Conservation (phyloP, 2,329 filamentous ascomycete genomes). For the Xylaria multiplex region DNA sequence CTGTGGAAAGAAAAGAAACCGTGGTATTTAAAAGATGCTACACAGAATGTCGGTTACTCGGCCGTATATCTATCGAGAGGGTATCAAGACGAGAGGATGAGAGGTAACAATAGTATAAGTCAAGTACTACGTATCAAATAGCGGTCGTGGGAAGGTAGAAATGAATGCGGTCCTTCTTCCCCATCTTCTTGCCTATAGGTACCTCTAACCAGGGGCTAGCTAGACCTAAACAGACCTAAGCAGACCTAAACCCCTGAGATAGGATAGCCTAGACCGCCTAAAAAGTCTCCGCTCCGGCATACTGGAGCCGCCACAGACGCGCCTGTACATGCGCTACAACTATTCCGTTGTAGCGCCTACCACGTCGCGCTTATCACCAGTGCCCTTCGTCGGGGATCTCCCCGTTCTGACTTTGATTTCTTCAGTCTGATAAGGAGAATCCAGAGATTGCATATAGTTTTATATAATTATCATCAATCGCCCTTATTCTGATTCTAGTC, state of each 20-base stretch:
- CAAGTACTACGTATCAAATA: neutral
- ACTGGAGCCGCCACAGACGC: slow-evolving; percentile 27
- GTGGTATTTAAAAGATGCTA: neutral
- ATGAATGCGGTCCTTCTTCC: neutral
- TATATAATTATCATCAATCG: no score
- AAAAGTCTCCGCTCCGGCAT: slow-evolving; percentile 13
- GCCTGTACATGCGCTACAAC: slow-evolving; percentile 24
- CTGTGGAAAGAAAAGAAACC: neutral
- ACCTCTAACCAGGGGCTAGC: neutral
- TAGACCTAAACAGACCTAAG: no score
- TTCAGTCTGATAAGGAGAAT: no score
- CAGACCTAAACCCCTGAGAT: no score
- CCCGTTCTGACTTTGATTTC: neutral
- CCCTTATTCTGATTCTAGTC: neutral
- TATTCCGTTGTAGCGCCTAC: slow-evolving; percentile 25
- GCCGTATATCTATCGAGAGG: neutral
- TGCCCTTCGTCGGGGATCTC: slow-evolving; percentile 26
- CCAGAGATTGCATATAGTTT: no score
- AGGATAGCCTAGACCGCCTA: no score
- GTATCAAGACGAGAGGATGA: neutral
- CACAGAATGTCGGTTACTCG: neutral
- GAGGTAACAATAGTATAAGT: neutral
- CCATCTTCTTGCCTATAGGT: neutral
- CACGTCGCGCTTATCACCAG: slow-evolving; percentile 19
- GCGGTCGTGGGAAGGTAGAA: neutral